Base-by-base conservation (phyloP, 2,329 filamentous ascomycete genomes). In the Fusarium irregulare region DNA sequence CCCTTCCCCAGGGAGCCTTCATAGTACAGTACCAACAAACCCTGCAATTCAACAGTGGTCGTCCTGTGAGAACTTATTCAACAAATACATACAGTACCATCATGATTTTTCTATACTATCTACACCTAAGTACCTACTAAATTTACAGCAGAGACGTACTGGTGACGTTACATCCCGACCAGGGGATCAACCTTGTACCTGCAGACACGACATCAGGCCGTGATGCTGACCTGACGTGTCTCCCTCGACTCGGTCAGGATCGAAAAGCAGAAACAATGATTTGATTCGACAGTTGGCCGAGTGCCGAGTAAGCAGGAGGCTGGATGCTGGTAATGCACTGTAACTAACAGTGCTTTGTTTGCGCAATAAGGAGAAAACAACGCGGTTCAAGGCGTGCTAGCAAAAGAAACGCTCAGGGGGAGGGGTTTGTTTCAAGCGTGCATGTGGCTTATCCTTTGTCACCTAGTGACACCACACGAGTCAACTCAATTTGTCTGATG, bases 211-310 rank as follows among this genome's bases (percentile, higher is more conserved):
- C 65, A 55, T 50, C 47, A 57, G 32, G 48, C 34, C 30, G 47
- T 60, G 60, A 72, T 73, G 61, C 56, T 48, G 11, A 34, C 62
- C 71, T 73, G 71, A 73, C 71, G 71, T 73, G 71, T 60, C 37
- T 48, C 23, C 49, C 12, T 59, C 30, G 28, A 32, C n/a, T 64
- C 32, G 23, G 23, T 32, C 44, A 41, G n/a, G 18, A 14, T 41
- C 25, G 27, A 37, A n/a, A 28, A 49, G 23, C 8, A 18, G 23
- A 30, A 25, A 18, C 44, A 23, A 16, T n/a, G 28, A 25, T 37
- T 46, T 57, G 28, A 56, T 49, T 47, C 40, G 50, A 37, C 28
- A 42, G n/a, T n/a, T 41, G 25, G 21, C 40, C 30, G 25, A 25
- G 37, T 28, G 20, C 21, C 14, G n/a, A 41, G 42, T 48, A 61